Conservation (phyloP, 2,329 filamentous ascomycete species). For the Saccharata proteae region DNA sequence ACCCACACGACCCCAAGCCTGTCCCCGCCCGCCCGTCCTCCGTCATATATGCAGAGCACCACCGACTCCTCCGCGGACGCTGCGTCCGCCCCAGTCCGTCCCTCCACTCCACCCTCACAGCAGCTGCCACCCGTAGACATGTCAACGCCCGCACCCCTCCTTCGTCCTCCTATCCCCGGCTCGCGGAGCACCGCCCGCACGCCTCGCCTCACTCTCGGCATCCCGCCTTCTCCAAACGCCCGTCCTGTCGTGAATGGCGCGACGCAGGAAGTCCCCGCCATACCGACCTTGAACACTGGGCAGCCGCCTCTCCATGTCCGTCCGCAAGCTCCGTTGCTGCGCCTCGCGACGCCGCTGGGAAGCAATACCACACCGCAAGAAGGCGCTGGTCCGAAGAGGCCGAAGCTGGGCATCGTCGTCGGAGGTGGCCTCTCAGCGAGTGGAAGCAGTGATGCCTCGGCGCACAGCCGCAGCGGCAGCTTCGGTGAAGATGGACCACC, state of each 20-base stretch:
- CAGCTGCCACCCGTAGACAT: slow-evolving; percentile 31
- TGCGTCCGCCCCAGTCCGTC: slow-evolving; percentile 6
- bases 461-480: slow-evolving; percentile 72
- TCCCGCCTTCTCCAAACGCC: slow-evolving; percentile 73
- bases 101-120: slow-evolving; percentile 6
- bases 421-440: slow-evolving; percentile 47
- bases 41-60: neutral
- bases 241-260: slow-evolving; percentile 61
- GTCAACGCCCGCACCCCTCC: slow-evolving; percentile 66
- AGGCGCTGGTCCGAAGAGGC: slow-evolving; percentile 42
- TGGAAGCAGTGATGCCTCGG: slow-evolving; percentile 68
- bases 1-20: no score
- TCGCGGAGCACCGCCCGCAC: slow-evolving; percentile 45
- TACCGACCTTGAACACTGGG: slow-evolving; percentile 39
- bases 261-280: slow-evolving; percentile 22
- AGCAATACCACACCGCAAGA: slow-evolving; percentile 61
- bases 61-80: neutral
- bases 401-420: slow-evolving; percentile 42
- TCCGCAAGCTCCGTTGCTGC: slow-evolving; percentile 55
- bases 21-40: neutral
- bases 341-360: slow-evolving; percentile 80
- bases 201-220: slow-evolving; percentile 76
- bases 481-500: slow-evolving; percentile 53
- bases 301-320: slow-evolving; percentile 4
- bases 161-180: slow-evolving; percentile 72